phyloP scores from a whole-genome alignment of 106 monocot genomes.

The Hemerocallis citrina region DNA sequence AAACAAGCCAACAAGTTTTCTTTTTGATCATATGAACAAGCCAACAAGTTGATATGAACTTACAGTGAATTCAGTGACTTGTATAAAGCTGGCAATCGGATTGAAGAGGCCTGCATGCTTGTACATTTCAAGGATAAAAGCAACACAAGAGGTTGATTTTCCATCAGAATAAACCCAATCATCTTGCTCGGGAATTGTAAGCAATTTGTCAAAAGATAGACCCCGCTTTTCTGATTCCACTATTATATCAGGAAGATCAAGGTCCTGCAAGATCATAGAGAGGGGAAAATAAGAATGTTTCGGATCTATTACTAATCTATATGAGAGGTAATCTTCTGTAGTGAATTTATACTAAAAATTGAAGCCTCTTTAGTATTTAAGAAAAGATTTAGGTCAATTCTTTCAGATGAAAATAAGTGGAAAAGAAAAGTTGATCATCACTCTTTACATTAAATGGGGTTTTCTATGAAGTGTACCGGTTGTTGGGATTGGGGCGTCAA shows the following conservation, averaged over 20 bases:
- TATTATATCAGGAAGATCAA: slow-evolving; percentile 71
- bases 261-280: slow-evolving; percentile 33
- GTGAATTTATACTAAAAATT: not conserved
- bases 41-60: slow-evolving; percentile 12
- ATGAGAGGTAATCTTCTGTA: not conserved
- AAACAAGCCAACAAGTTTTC: not conserved
- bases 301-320: too few species aligned
- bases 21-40: not conserved
- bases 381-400: too few species aligned
- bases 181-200: slow-evolving; percentile 85
- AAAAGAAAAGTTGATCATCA: too few species aligned
- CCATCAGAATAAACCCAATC: slow-evolving; percentile 85
- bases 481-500: too few species aligned
- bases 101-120: slow-evolving; percentile 85
- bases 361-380: not conserved
- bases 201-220: slow-evolving; percentile 64
- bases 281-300: not conserved
- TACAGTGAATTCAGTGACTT: slow-evolving; percentile 96
- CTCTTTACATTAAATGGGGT: too few species aligned
- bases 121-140: slow-evolving; percentile 91
- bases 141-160: slow-evolving; percentile 83
- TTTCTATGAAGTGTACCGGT: too few species aligned
- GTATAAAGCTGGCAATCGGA: slow-evolving; percentile 49
- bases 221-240: slow-evolving; percentile 79
- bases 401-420: too few species aligned